Evolutionary conservation across 768 basidiomycete genomes (phyloP), one percentile per base, ranked within the genome.

Genomic region (Saitozyma sp.): DNA sequence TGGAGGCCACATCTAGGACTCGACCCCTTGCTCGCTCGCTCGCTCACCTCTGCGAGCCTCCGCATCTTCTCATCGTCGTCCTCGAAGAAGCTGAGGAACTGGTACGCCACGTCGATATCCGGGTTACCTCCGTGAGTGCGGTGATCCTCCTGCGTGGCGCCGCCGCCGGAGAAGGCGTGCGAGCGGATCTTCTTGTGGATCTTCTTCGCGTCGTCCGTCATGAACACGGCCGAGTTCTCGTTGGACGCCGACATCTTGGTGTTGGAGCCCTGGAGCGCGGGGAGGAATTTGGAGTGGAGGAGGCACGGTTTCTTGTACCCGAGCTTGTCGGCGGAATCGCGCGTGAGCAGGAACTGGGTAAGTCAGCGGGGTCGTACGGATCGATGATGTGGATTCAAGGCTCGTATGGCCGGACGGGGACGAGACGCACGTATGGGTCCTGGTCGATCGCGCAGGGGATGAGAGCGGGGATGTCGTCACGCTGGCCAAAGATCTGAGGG

Each of bases 181-280:
- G 84, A 87, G 77, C 92, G 96, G 74, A 99, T 86, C 83, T 99
- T 99, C 78, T 92, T 96, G 82, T 96, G 95, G 82, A 99, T 97
- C 80, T 94, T 91, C 60, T 86, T 86, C 4, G 87, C 83, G 62
- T 89, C 91, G 78, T 99, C 96, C 40, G 84, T 91, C 95, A 99
- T 97, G 83, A 85, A 98, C 69, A 99, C 94, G 67, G 90, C 90
- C 67, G 89, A 90, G 80, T 93, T 95, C 19, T 86, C 83, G 79
- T 95, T 89, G 54, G 91, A 93, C 6, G 96, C 96, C 78, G 93
- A 96, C 96, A 99, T 99, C 82, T 99, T 99, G 42, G 92, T 95
- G 80, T 96, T 92, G 2, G 96, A 90, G 49, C 96, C 96, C 80
- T 97, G 95, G 9, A 99, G 84, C 6, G 96, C 94, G 10, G 96